A percentile compares a stretch with the other conserved stretches of the same genome.
Conservation (phyloP, 2,329 filamentous ascomycete genomes). For the Arthroderma sp. region DNA sequence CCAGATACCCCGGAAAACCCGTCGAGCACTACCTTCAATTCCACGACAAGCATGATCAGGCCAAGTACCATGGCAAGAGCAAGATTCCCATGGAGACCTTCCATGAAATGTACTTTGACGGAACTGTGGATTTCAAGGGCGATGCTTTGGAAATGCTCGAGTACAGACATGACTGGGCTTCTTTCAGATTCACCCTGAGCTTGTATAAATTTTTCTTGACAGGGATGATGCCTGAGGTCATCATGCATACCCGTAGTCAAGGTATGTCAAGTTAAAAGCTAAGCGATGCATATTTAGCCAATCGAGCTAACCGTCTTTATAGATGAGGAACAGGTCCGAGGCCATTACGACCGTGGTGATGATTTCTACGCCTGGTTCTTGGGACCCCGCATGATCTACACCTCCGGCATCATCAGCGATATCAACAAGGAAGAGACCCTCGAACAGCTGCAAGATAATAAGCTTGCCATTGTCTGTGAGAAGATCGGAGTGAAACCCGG, state of each 20-base stretch:
- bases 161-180: constrained; percentile 94
- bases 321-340: constrained; percentile 96
- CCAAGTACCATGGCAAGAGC: constrained; percentile 36
- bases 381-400: constrained; percentile 97
- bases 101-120: constrained; percentile 95
- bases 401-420: constrained; percentile 84
- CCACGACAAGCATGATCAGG: constrained; percentile 33
- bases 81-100: constrained; percentile 60
- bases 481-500: constrained; percentile 77
- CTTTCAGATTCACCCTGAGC: constrained; percentile 75
- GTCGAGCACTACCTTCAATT: constrained; percentile 68
- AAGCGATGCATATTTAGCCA: no score
- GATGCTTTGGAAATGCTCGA: constrained; percentile 81
- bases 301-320: neutral
- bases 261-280: constrained; percentile 34
- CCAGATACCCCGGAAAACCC: constrained; percentile 67
- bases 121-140: constrained; percentile 88
- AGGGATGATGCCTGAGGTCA: constrained; percentile 75
- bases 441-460: constrained; percentile 96
- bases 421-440: constrained; percentile 76
- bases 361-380: constrained; percentile 99
- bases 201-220: constrained; percentile 82
- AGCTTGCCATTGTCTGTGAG: constrained; percentile 86
- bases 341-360: constrained; percentile 94
- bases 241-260: constrained; percentile 85